These are phyloP conservation scores for Clarireedia paspali DNA, from an alignment of 2,329 filamentous ascomycete species.

Conservation along the genomic window DNA sequence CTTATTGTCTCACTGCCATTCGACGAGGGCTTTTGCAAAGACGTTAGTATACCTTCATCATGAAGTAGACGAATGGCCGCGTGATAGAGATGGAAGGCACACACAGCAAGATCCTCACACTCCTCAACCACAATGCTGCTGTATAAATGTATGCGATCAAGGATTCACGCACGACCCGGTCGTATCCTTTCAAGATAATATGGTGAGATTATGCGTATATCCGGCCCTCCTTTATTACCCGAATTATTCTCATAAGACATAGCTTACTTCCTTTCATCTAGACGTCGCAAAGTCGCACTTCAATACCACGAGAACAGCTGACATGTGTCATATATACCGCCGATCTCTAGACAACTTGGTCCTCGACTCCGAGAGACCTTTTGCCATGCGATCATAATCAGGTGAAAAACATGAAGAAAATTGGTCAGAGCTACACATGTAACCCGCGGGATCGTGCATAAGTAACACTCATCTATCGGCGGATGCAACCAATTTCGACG, in stretches of 20 bases:
- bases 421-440: constrained; percentile 8
- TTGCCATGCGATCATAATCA: constrained; percentile 4
- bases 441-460: constrained; percentile 2
- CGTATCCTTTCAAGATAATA: no score
- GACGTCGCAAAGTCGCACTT: not conserved
- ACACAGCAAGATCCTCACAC: not conserved
- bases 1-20: no score
- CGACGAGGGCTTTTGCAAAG: no score
- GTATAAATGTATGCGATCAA: no score
- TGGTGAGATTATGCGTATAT: not conserved
- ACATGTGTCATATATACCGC: constrained; percentile 3
- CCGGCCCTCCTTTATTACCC: not conserved
- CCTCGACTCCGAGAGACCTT: not conserved
- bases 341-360: not conserved
- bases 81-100: not conserved
- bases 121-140: not conserved
- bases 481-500: constrained; percentile 8
- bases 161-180: no score
- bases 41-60: not conserved
- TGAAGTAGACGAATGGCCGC: not conserved
- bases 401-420: constrained; percentile 8
- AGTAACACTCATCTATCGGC: constrained; percentile 9
- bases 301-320: constrained; percentile 7
- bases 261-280: not conserved
- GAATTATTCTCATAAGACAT: not conserved